Percentiles rank a stretch among this genome's conserved stretches.
These are phyloP conservation scores for Podaxis mareebaensis DNA, from an alignment of 768 basidiomycete species.

Conservation along the genomic window DNA sequence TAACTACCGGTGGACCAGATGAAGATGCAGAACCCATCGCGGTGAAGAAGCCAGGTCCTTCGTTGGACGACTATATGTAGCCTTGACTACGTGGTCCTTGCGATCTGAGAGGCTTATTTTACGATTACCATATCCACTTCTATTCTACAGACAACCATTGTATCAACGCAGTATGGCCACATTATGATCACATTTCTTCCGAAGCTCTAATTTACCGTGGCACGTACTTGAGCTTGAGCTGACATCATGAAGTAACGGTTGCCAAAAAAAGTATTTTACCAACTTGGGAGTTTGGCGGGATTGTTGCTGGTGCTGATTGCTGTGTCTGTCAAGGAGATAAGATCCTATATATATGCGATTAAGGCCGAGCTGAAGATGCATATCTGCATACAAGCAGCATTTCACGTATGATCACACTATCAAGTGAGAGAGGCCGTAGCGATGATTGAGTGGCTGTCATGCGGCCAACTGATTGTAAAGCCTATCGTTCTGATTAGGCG, in stretches of 20 bases:
- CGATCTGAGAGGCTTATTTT: not conserved
- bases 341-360: not conserved
- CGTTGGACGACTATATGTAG: slow-evolving; percentile 14
- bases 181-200: not conserved
- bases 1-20: slow-evolving; percentile 14
- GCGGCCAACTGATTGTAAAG: not conserved
- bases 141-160: not conserved
- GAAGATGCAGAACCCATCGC: slow-evolving; percentile 12
- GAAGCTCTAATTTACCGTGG: not conserved
- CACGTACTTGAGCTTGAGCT: not conserved
- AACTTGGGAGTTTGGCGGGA: not conserved
- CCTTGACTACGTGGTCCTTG: not conserved
- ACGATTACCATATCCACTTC: not conserved
- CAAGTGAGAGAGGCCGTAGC: not conserved
- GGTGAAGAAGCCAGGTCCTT: not conserved
- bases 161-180: not conserved
- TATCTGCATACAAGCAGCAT: not conserved
- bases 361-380: slow-evolving; percentile 4
- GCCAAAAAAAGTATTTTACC: not conserved
- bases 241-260: not conserved
- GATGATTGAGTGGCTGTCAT: not conserved
- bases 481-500: not conserved
- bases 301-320: not conserved
- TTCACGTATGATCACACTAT: not conserved
- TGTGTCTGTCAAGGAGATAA: not conserved